Base-by-base conservation (phyloP, 495 filamentous ascomycete genomes). In the Cairneyella variabilis region DNA sequence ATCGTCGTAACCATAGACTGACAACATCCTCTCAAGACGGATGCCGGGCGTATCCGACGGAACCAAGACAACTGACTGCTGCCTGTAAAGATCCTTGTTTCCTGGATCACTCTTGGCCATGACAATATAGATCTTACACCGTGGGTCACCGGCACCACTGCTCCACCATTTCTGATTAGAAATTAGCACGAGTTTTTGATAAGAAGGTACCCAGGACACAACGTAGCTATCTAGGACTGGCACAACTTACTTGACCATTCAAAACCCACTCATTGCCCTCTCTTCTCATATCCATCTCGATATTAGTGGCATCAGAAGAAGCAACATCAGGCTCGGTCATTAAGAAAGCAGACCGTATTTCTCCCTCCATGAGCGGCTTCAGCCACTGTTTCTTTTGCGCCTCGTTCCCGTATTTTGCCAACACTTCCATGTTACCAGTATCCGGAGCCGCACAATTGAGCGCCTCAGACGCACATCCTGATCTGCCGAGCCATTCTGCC, bases 351-450 rank as follows among this genome's bases (percentile, higher is more conserved):
- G 86, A 91, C 53, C 91, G 81, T 54, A 95, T 95, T 64, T 88
- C 73, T 41, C 91, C 91, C 8, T 91, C 83, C 72, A 96, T 76
- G 64, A 96, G 69, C 0, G 90, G 91, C 56, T 76, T 76, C 53
- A 96, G 76, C 91, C 91, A 96, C 65, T 87, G 65, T 60, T 78
- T 78, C 79, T 96, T 95, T 73, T 96, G 91, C n/a, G 76, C 83
- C 0, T 91, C 88, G 54, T 86, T 91, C 17, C 88, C 91, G 64
- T 96, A 96, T 71, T 93, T 95, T 62, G 91, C 91, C 48, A 96
- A 67, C 27, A 96, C 90, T 64, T 96, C 91, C 91, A 96, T 96
- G 66, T 96, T 96, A 7, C 91, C 91, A 0, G 91, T 96, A 67
- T 96, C 91, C 5, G 91, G 91, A 11, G 91, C 91, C 23, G 91